Conservation (phyloP, 495 filamentous ascomycete species). For the Tuber microsphaerosporum region DNA sequence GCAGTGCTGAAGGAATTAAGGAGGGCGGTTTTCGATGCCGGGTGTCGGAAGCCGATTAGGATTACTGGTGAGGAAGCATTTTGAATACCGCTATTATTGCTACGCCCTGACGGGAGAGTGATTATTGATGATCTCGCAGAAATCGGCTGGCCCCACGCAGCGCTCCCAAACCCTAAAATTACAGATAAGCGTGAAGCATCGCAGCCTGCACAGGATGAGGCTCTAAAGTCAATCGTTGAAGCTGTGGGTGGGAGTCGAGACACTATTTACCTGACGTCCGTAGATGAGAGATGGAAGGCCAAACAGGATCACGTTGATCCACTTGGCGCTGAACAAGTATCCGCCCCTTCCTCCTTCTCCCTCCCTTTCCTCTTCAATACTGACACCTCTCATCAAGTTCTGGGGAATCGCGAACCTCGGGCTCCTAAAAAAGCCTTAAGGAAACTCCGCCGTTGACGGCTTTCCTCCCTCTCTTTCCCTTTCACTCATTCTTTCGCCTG, state of each 20-base stretch:
- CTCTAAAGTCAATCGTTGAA: neutral
- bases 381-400: neutral
- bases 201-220: neutral
- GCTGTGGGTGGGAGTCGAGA: neutral
- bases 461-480: neutral
- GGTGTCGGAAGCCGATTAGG: constrained; percentile 8
- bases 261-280: neutral
- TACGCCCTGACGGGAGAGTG: neutral
- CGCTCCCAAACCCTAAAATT: neutral
- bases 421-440: neutral
- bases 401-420: neutral
- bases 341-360: neutral
- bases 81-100: neutral
- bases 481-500: neutral
- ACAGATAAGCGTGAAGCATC: neutral
- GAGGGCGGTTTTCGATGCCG: constrained; percentile 1
- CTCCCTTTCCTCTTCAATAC: neutral
- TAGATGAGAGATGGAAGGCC: neutral
- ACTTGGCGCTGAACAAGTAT: neutral
- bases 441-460: neutral
- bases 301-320: neutral
- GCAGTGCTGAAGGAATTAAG: neutral
- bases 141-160: constrained; percentile 14
- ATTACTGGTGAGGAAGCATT: constrained; percentile 7
- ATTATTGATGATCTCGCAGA: constrained; percentile 3